Percentiles rank a stretch among this genome's conserved stretches.
These are phyloP conservation scores for Exophiala sideris DNA, from an alignment of 2,329 filamentous ascomycete species.

Conservation along the genomic window DNA sequence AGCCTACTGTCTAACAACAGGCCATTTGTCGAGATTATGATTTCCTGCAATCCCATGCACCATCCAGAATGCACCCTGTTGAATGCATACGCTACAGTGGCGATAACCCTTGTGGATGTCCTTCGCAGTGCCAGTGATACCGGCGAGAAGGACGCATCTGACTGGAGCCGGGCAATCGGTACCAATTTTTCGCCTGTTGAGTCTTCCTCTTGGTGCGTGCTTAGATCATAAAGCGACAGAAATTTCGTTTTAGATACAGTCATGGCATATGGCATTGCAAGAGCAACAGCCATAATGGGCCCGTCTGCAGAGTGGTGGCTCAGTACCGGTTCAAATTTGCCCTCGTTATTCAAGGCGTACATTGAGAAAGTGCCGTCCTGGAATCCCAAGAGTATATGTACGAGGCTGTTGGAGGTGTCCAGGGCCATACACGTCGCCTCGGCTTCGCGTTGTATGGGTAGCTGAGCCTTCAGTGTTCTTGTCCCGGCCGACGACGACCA, in stretches of 20 bases:
- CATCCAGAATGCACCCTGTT: constrained; percentile 74
- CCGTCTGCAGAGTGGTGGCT: constrained; percentile 56
- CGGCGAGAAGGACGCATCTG: constrained; percentile 73
- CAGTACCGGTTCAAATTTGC: constrained; percentile 37
- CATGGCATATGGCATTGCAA: constrained; percentile 70
- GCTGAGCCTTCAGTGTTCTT: constrained; percentile 56
- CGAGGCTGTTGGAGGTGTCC: constrained; percentile 47
- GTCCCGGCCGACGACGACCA: constrained; percentile 67
- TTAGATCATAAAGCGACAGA: constrained; percentile 72
- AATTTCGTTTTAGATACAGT: constrained; percentile 72
- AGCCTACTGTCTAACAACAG: constrained; percentile 17
- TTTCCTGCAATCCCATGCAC: constrained; percentile 88
- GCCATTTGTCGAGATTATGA: constrained; percentile 47
- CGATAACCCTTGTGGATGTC: constrained; percentile 62
- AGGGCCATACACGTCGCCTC: constrained; percentile 64
- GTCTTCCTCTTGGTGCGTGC: constrained; percentile 50
- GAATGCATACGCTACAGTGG: constrained; percentile 82
- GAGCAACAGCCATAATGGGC: constrained; percentile 66
- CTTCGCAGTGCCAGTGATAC: constrained; percentile 74
- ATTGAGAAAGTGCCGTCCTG: constrained; percentile 67
- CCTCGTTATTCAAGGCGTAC: constrained; percentile 51
- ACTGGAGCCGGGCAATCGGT: constrained; percentile 41
- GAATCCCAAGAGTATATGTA: constrained; percentile 68
- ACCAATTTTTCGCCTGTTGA: not conserved
- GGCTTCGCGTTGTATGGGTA: constrained; percentile 28